phyloP scores from a whole-genome alignment of 2,329 filamentous ascomycete genomes.

The Penicillium sp. region DNA sequence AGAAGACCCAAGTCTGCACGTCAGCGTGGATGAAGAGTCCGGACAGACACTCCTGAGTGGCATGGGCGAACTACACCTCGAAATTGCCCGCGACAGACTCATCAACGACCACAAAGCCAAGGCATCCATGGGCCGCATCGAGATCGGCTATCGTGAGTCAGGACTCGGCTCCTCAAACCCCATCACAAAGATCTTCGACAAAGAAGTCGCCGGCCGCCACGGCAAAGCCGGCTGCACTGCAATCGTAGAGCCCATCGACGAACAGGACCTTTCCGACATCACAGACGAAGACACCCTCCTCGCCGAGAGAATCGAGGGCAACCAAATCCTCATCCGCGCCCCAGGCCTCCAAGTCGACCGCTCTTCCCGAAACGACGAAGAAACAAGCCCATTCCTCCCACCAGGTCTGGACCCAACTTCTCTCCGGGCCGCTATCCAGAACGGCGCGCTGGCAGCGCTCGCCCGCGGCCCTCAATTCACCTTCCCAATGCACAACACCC shows the following conservation, averaged over 20 bases:
- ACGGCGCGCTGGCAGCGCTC: conserved; percentile 81
- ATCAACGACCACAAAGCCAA: conserved; percentile 88
- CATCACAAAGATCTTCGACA: conserved; percentile 73
- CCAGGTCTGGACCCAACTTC: conserved; percentile 58
- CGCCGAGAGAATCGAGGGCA: conserved; percentile 67
- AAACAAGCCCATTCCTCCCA: conserved; percentile 57
- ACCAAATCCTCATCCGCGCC: conserved; percentile 66
- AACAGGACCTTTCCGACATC: conserved; percentile 29
- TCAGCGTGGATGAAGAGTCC: conserved; percentile 83
- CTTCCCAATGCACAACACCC: conserved; percentile 79
- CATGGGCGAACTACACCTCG: conserved; percentile 95
- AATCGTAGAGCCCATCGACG: conserved; percentile 65
- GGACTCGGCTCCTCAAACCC: conserved; percentile 64
- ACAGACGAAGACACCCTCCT: conserved; percentile 42
- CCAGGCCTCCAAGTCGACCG: conserved; percentile 54
- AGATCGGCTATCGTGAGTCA: conserved; percentile 93
- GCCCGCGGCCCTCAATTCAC: conserved; percentile 81
- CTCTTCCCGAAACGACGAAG: conserved; percentile 47
- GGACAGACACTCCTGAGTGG: conserved; percentile 92
- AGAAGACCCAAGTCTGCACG: conserved; percentile 90
- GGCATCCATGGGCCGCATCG: conserved; percentile 84
- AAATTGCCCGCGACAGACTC: conserved; percentile 87
- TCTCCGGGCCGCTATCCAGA: conserved; percentile 66
- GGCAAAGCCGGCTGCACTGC: conserved; percentile 79
- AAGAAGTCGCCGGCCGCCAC: conserved; percentile 77